phyloP scores from a whole-genome alignment of 2,329 filamentous ascomycete species.

The Phyllachora maydis region DNA sequence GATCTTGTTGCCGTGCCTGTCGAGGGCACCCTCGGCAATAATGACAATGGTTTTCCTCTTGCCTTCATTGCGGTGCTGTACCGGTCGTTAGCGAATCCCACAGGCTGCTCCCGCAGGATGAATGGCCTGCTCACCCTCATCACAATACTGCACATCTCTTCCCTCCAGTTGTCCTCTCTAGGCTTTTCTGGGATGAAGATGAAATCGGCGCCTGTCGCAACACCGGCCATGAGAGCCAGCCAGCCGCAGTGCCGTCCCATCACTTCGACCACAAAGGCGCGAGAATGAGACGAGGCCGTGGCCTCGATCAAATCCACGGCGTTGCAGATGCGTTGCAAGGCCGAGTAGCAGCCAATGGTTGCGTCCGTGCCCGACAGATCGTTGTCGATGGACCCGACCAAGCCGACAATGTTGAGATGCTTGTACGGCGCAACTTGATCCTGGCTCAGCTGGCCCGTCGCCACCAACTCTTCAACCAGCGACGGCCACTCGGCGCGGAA shows the following conservation, averaged over 20 bases:
- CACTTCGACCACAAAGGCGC: slow-evolving; percentile 93
- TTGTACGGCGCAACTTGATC: slow-evolving; percentile 58
- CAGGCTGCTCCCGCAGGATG: slow-evolving; percentile 7
- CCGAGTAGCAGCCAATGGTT: slow-evolving; percentile 92
- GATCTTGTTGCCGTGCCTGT: slow-evolving; percentile 69
- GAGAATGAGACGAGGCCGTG: slow-evolving; percentile 80
- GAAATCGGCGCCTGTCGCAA: slow-evolving; percentile 89
- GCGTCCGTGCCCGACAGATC: slow-evolving; percentile 94
- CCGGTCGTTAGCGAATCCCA: no score
- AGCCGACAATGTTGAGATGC: slow-evolving; percentile 85
- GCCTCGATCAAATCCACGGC: slow-evolving; percentile 95
- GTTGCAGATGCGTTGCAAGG: slow-evolving; percentile 80
- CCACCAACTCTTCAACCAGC: slow-evolving; percentile 66
- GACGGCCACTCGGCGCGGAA: slow-evolving; percentile 88
- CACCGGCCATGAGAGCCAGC: slow-evolving; percentile 89
- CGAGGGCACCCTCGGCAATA: slow-evolving; percentile 84
- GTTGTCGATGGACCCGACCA: slow-evolving; percentile 96
- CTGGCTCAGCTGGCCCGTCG: slow-evolving; percentile 45
- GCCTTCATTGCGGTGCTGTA: slow-evolving; percentile 63
- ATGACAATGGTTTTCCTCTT: slow-evolving; percentile 98
- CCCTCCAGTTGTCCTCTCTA: slow-evolving; percentile 67
- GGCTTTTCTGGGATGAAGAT: slow-evolving; percentile 94
- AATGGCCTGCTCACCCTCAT: slow-evolving; percentile 34
- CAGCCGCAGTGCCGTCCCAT: slow-evolving; percentile 98
- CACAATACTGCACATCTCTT: slow-evolving; percentile 68